Evolutionary conservation across 495 filamentous ascomycete genomes (phyloP), one percentile per base, ranked within the genome.

Genomic region (Penicillium bovifimosum): DNA sequence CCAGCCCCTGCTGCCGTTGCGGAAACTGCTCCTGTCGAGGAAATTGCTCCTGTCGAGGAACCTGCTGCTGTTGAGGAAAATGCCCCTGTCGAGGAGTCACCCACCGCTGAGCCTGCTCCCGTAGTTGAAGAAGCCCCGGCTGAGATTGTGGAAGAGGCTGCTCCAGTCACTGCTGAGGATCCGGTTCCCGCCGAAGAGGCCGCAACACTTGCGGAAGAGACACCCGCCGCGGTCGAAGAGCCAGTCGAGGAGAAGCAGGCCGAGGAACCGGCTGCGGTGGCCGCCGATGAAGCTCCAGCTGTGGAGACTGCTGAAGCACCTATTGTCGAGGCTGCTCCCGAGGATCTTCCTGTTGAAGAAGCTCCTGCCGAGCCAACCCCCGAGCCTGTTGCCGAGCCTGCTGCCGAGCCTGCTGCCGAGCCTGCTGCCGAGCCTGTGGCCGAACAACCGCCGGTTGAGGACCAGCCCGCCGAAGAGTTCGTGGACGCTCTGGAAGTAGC

Each of bases 301-400:
- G 24, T 10, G 13, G 32, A 41, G 41, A 24, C 38, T 34, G 42
- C 27, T 28, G 44, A 43, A 11, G 47, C 56, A 17, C 33, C 46
- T 28, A 10, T 24, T 27, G 24, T 9, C 11, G 32, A 41, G 41
- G 34, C 38, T 34, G 36, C 27, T 26, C 41, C 39, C 11, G 48
- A 41, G 16, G 53, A 59, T 44, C 24, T 42, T 13, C 41, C 60
- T 42, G 38, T 52, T 34, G 42, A 43, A 20, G 54, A 58, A 16
- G 16, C 51, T 34, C 34, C 41, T 13, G 41, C 31, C 2, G 52
- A 38, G 14, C 32, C 47, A 26, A 45, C 38, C 8, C 57, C 64
- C 34, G 60, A 63, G 26, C 42, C 59, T 28, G 16, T 43, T 35
- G 47, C 47, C 7, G 59, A 67, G 13, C 34, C 41, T 39, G 5